Evolutionary conservation across 805 yeast species (phyloP).

Genomic region (Lipomyces starkeyi): DNA sequence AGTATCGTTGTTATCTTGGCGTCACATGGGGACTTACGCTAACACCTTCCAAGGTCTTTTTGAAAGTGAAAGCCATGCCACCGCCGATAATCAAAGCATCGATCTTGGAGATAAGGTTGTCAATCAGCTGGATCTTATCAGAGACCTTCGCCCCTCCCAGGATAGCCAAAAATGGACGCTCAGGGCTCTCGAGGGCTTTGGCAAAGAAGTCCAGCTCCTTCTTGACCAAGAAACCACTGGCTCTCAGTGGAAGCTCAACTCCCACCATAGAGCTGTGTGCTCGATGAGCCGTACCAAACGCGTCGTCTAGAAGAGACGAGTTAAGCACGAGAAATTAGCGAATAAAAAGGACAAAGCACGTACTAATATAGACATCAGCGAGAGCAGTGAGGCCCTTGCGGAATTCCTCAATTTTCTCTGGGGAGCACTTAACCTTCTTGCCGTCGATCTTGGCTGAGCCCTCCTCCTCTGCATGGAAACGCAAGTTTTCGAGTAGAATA

Average conservation of each 20-base stretch:
- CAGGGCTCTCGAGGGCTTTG: constrained; percentile 97
- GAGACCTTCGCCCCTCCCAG: constrained; percentile 99
- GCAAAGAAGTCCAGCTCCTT: constrained; percentile 98
- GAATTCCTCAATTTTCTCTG: constrained; percentile 82
- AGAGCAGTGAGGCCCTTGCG: constrained; percentile 87
- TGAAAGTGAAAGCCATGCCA: constrained; percentile 99
- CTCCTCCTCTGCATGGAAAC: constrained; percentile 91
- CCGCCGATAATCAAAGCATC: constrained; percentile 95
- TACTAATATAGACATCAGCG: constrained; percentile 88
- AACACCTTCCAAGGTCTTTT: constrained; percentile 85
- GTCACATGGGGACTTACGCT: constrained; percentile 42
- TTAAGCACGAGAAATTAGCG: not conserved
- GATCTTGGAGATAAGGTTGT: constrained; percentile 91
- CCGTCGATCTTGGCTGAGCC: constrained; percentile 96
- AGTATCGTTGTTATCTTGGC: not conserved
- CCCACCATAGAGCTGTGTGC: constrained; percentile 99
- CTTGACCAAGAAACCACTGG: constrained; percentile 97
- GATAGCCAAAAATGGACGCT: constrained; percentile 97
- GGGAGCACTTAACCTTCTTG: constrained; percentile 89
- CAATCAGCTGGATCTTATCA: constrained; percentile 98
- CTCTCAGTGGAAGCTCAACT: constrained; percentile 91
- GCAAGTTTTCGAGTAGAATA: constrained; percentile 92
- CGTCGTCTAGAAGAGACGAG: constrained; percentile 67
- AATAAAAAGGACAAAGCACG: not conserved
- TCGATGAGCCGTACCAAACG: constrained; percentile 99